Conservation (phyloP, 345 rosid genomes). For the Eucalyptus tenuipes region DNA sequence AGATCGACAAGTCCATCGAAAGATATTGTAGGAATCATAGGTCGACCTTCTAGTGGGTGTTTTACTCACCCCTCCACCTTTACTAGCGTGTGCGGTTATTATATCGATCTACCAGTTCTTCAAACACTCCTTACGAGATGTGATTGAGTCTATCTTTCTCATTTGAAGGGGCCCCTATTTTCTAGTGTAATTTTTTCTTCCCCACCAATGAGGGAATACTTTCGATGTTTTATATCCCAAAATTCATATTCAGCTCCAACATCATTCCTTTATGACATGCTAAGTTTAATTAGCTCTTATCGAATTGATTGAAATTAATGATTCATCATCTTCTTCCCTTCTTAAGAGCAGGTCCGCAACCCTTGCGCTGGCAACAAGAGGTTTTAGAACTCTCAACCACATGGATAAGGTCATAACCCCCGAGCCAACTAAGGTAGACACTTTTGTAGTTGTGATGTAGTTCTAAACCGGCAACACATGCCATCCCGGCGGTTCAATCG, state of each 20-base stretch:
- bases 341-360: too few species aligned
- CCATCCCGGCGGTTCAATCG: background rate
- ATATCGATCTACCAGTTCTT: fast-evolving
- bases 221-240: fast-evolving
- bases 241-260: fast-evolving
- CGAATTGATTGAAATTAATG: too few species aligned
- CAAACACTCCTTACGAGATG: too few species aligned
- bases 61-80: too few species aligned
- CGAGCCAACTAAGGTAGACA: background rate
- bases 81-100: fast-evolving
- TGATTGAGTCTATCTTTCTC: fast-evolving
- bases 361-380: background rate
- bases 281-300: too few species aligned
- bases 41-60: fast-evolving
- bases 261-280: too few species aligned
- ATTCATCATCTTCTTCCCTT: too few species aligned
- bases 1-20: too few species aligned
- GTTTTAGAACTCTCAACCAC: background rate
- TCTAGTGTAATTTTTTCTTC: too few species aligned
- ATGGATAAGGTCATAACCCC: background rate
- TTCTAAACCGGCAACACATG: background rate
- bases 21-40: fast-evolving
- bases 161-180: too few species aligned
- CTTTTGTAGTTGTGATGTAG: background rate
- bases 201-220: too few species aligned